Evolutionary conservation across 345 rosid genomes (phyloP), one percentile per base, ranked within the genome.

Genomic region (Eucalyptus cladocalyx): DNA sequence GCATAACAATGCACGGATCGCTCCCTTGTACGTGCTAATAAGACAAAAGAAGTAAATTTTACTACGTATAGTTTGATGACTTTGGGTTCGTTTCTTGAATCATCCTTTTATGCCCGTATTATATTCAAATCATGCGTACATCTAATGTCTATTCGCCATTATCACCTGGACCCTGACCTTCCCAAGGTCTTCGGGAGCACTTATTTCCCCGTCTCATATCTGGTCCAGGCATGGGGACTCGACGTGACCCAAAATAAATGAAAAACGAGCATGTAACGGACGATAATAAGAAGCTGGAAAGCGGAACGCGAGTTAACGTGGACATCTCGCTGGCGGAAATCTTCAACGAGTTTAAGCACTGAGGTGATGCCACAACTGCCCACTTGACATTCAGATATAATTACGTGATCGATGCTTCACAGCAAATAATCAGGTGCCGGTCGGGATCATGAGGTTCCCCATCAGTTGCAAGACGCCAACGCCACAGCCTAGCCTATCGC

Each of bases 1-100:
- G 13, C 11, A 23, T 2, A 1, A 23, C 0, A 56, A 23, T 5
- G 62, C 3, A 56, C 30, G 62, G 0, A 23, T 24, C 1, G 12
- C 62, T 56, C 62, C 28, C 69, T 60, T 3, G 69, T 12, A 13
- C 69, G 34, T 62, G 69, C 69, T 28, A 30, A 62, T 13, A 12
- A 30, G 17, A 62, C 34, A 30, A 62, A 13, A 30, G 69, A 62
- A 62, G 69, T 62, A 62, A 30, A 62, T 62, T 62, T 62, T 62
- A 62, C 34, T 30, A 6, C 69, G 2, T 30, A 62, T 62, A 13
- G 69, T 13, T 62, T 6, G 69, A 13, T 30, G n/a, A 62, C 4
- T 30, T 62, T 1, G 16, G 32, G 8, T 13, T 62, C 8, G n/a
- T 60, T 60, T 62, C 18, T 30, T 62, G 8, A 28, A 28, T 62